A percentile compares a stretch with the other conserved stretches of the same genome.
Evolutionary conservation across 1,139 yeast genomes (phyloP).

Genomic region (Lodderomyces jiufengensis): DNA sequence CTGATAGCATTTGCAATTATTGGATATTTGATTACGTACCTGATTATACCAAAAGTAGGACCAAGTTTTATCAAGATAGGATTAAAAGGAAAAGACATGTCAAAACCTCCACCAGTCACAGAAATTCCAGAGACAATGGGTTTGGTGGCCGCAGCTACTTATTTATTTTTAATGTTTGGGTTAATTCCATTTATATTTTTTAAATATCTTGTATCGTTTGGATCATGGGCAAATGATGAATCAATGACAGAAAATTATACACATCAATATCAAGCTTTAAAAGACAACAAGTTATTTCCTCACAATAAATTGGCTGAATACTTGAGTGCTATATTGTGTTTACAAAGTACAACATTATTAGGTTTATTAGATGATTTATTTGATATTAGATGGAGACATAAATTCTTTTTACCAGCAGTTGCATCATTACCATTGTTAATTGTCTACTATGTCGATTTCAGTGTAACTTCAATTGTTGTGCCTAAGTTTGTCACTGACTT

Average conservation of each 20-base stretch:
- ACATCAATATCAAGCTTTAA: conserved; percentile 32
- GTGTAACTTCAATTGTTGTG: conserved; percentile 84
- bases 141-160: conserved; percentile 76
- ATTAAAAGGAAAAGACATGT: conserved; percentile 76
- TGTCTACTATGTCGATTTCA: conserved; percentile 91
- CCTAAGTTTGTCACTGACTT: conserved; percentile 61
- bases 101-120: conserved; percentile 60
- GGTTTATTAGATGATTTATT: conserved; percentile 94
- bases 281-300: conserved; percentile 55
- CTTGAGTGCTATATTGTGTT: conserved; percentile 76
- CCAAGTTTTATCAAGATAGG: conserved; percentile 73
- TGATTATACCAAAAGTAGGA: conserved; percentile 64
- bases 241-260: conserved; percentile 31
- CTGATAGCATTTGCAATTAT: conserved; percentile 63
- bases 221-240: conserved; percentile 34
- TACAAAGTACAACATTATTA: conserved; percentile 77
- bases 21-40: conserved; percentile 59
- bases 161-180: conserved; percentile 74
- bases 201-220: conserved; percentile 63
- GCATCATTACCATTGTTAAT: conserved; percentile 89
- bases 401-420: conserved; percentile 90
- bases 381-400: conserved; percentile 96
- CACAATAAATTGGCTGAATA: conserved; percentile 84
- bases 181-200: conserved; percentile 88
- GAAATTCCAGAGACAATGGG: conserved; percentile 89